A percentile compares a stretch with the other conserved stretches of the same genome.
Evolutionary conservation across 1,284 basidiomycete species (phyloP).

Genomic region (Vanrija sp.): DNA sequence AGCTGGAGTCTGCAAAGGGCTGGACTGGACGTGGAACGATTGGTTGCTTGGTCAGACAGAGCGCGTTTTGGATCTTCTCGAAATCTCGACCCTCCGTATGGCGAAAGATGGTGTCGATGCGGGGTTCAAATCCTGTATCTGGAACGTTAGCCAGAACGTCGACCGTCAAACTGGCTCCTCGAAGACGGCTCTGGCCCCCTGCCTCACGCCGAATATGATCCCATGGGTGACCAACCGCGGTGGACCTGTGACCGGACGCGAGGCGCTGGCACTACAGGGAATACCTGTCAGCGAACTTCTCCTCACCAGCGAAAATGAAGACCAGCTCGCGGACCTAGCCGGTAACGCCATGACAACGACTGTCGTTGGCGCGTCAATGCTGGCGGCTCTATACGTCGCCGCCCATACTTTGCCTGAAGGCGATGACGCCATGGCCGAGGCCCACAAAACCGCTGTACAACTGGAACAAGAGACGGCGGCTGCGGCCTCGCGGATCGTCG

Average conservation of each 20-base stretch:
- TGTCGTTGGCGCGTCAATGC: constrained; percentile 85
- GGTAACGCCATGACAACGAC: constrained; percentile 97
- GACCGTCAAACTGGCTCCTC: constrained; percentile 79
- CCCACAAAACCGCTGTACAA: constrained; percentile 36
- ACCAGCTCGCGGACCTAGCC: constrained; percentile 88
- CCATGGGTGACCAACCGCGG: constrained; percentile 93
- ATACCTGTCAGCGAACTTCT: constrained; percentile 87
- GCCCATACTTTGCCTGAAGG: constrained; percentile 59
- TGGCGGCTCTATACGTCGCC: constrained; percentile 71
- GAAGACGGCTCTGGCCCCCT: constrained; percentile 79
- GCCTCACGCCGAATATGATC: constrained; percentile 93
- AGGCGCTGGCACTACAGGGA: constrained; percentile 89
- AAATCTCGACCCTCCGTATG: constrained; percentile 78
- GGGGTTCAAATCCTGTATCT: constrained; percentile 86
- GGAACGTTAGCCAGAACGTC: constrained; percentile 98
- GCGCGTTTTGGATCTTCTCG: constrained; percentile 89
- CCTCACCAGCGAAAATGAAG: constrained; percentile 86
- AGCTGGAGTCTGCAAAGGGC: constrained; percentile 79
- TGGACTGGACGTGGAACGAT: constrained; percentile 90
- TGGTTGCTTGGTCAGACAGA: constrained; percentile 89
- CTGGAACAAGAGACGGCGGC: constrained; percentile 47
- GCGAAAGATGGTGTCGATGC: constrained; percentile 77
- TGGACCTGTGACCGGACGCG: constrained; percentile 90
- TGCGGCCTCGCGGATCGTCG: constrained; percentile 60
- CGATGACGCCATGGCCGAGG: constrained; percentile 59